These are phyloP conservation scores for Sarcodon aspratus DNA, from an alignment of 768 basidiomycete genomes.

Conservation along the genomic window DNA sequence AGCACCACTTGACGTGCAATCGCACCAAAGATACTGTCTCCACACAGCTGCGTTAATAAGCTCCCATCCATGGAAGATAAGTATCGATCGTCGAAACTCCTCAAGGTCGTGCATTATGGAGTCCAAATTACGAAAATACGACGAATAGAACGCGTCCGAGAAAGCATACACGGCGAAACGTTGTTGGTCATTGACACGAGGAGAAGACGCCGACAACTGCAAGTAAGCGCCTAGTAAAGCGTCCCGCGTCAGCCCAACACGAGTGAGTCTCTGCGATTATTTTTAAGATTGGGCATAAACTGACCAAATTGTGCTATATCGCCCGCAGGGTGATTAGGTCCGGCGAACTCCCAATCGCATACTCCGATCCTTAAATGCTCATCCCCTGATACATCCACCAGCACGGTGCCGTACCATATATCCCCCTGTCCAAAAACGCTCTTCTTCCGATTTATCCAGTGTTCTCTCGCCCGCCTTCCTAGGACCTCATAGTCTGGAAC, in stretches of 20 bases:
- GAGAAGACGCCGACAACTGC: neutral
- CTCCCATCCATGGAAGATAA: slow-evolving; percentile 2
- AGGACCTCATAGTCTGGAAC: slow-evolving; percentile 7
- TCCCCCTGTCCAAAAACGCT: slow-evolving; percentile 8
- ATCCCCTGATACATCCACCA: neutral
- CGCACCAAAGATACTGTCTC: slow-evolving; percentile 1
- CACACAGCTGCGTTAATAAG: slow-evolving; percentile 1
- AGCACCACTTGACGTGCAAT: neutral
- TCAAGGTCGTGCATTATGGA: neutral
- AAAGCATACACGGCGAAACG: neutral
- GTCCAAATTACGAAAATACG: neutral
- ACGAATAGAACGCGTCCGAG: neutral
- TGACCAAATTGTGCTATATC: slow-evolving; percentile 7
- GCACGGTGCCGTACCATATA: slow-evolving; percentile 7
- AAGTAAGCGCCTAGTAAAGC: slow-evolving; percentile 1
- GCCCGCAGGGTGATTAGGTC: slow-evolving; percentile 4
- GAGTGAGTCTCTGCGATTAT: neutral
- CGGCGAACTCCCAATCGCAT: slow-evolving; percentile 4
- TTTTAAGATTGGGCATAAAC: neutral
- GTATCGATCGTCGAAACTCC: neutral
- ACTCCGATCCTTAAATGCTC: neutral
- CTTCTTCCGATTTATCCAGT: slow-evolving; percentile 6
- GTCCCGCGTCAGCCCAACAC: neutral
- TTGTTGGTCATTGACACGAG: neutral
- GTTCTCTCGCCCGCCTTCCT: slow-evolving; percentile 4